Conservation (phyloP, 2,329 filamentous ascomycete genomes). For the Pestalotiopsis sp. region DNA sequence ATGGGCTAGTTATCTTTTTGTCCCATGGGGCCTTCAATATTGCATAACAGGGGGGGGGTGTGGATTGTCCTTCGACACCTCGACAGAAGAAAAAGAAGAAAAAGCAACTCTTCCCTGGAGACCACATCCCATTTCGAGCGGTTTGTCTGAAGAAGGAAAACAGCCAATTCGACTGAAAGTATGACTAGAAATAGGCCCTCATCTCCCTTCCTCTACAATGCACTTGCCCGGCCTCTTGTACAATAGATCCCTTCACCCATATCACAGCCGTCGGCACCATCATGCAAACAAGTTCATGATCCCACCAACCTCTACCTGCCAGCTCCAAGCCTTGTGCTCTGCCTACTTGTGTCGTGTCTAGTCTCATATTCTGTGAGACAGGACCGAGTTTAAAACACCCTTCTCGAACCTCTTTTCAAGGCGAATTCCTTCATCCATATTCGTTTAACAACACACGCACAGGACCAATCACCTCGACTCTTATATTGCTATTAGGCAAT, state of each 20-base stretch:
- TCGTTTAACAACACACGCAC: neutral
- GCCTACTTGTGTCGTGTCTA: neutral
- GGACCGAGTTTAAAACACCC: neutral
- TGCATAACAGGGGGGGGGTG: neutral
- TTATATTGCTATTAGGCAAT: neutral
- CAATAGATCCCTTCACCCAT: constrained; percentile 28
- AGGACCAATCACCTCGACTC: neutral
- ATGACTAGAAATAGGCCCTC: constrained; percentile 14
- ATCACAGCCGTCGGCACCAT: constrained; percentile 32
- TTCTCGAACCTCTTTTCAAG: neutral
- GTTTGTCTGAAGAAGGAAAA: constrained; percentile 5
- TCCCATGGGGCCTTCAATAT: neutral
- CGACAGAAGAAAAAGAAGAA: neutral
- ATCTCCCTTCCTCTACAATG: constrained; percentile 30
- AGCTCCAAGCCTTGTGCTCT: constrained; percentile 22
- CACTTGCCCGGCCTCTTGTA: constrained; percentile 32
- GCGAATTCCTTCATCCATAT: neutral
- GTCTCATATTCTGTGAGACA: neutral
- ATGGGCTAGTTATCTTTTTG: neutral
- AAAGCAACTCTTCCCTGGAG: constrained; percentile 1
- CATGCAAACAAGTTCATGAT: constrained; percentile 32
- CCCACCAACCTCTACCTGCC: constrained; percentile 22
- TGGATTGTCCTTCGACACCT: neutral
- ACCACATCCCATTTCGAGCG: neutral
- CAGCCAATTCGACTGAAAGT: neutral